Evolutionary conservation across 2,329 filamentous ascomycete species (phyloP).

Genomic region (Exserohilum turcica): DNA sequence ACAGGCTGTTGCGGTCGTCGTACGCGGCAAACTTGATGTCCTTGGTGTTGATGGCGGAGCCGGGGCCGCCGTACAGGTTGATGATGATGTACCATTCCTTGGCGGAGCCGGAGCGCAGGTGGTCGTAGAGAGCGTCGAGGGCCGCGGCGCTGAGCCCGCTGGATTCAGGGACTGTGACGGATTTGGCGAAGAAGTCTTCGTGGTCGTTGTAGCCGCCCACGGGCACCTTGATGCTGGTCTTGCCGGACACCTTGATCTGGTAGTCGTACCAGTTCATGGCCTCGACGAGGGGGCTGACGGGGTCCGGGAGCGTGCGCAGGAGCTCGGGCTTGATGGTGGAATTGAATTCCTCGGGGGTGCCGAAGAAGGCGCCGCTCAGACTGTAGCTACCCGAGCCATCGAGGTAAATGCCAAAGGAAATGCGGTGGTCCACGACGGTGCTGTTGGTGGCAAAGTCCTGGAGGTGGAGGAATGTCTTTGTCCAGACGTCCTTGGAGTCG

Average conservation of each 20-base stretch:
- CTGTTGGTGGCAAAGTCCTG: constrained; percentile 50
- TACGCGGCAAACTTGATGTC: constrained; percentile 44
- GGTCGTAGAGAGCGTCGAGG: constrained; percentile 38
- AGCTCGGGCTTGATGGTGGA: constrained; percentile 47
- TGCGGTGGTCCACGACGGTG: constrained; percentile 48
- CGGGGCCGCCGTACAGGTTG: constrained; percentile 48
- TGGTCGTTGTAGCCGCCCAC: constrained; percentile 45
- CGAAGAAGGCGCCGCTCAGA: constrained; percentile 51
- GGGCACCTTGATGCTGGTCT: constrained; percentile 33
- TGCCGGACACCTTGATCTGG: constrained; percentile 50
- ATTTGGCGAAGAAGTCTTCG: constrained; percentile 50
- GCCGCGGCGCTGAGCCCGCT: constrained; percentile 36
- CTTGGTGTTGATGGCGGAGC: constrained; percentile 44
- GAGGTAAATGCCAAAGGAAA: constrained; percentile 51
- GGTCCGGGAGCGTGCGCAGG: constrained; percentile 43
- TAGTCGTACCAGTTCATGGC: constrained; percentile 46
- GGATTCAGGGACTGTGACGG: constrained; percentile 47
- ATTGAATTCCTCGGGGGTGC: constrained; percentile 45
- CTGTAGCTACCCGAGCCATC: constrained; percentile 43
- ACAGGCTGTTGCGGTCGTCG: constrained; percentile 44
- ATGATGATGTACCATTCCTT: constrained; percentile 46
- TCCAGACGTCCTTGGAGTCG: constrained; percentile 37
- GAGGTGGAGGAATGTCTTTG: constrained; percentile 48
- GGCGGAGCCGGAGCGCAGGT: constrained; percentile 32
- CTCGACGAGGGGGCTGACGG: constrained; percentile 22